A percentile compares a stretch with the other conserved stretches of the same genome.
phyloP scores from a whole-genome alignment of 352 stramenopile genomes.

The Thraustotheca clavata region DNA sequence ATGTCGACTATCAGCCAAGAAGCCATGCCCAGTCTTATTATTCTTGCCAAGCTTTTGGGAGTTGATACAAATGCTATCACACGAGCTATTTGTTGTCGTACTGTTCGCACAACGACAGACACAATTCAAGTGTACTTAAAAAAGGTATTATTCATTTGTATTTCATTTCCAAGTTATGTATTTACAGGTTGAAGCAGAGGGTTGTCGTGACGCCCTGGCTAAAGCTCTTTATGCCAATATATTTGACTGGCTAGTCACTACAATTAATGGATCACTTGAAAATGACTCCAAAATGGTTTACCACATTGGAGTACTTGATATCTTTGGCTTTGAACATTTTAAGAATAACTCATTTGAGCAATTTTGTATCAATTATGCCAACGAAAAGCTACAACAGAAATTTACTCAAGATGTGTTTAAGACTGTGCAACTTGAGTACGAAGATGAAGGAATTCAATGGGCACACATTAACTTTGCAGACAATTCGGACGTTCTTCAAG shows the following conservation, averaged over 20 bases:
- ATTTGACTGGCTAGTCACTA: constrained; percentile 88
- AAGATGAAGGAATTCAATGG: constrained; percentile 65
- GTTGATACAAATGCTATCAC: constrained; percentile 37
- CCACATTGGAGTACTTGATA: constrained; percentile 94
- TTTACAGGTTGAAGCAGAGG: constrained; percentile 59
- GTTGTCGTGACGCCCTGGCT: constrained; percentile 90
- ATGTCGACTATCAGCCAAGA: constrained; percentile 41
- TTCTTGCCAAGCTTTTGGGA: constrained; percentile 54
- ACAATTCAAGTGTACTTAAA: too few species aligned
- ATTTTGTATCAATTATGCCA: constrained; percentile 95
- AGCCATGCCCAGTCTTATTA: constrained; percentile 8
- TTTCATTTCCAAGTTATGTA: constrained; percentile 60
- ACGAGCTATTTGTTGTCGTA: constrained; percentile 70
- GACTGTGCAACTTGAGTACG: constrained; percentile 70
- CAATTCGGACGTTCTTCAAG: constrained; percentile 63
- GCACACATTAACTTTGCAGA: constrained; percentile 71
- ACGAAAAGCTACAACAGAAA: constrained; percentile 92
- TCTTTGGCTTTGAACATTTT: constrained; percentile 97
- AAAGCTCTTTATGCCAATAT: constrained; percentile 94
- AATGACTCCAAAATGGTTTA: constrained; percentile 32
- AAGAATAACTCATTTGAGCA: constrained; percentile 91
- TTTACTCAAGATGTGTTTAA: constrained; percentile 84
- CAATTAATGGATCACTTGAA: constrained; percentile 78
- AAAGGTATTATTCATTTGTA: constrained; percentile 79
- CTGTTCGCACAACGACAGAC: too few species aligned